Percentiles rank a stretch among this genome's conserved stretches.
phyloP scores from a whole-genome alignment of 139 green algal genomes.

The Dunaliella primolecta region DNA sequence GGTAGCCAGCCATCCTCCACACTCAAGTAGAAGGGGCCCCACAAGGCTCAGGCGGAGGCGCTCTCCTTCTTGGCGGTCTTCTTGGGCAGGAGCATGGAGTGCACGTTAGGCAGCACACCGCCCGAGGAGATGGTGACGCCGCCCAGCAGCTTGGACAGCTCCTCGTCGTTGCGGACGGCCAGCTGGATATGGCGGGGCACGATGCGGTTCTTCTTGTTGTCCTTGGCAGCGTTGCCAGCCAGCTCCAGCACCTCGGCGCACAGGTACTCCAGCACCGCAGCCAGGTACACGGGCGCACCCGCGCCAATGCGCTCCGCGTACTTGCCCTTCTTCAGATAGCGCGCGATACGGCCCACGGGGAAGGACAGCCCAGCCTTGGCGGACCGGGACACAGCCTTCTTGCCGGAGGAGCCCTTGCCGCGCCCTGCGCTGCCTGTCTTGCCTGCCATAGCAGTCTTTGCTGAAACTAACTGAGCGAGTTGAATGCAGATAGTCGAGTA shows the following conservation, averaged over 20 bases:
- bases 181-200: too few relatives aligned
- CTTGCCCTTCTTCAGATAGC: conserved; percentile 78
- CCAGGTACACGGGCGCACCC: too few relatives aligned
- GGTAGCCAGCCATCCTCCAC: too few relatives aligned
- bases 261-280: too few relatives aligned
- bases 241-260: not conserved
- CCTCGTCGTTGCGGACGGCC: too few relatives aligned
- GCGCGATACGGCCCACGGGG: conserved; percentile 75
- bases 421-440: conserved; percentile 5
- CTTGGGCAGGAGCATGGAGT: too few relatives aligned
- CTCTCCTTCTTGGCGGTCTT: too few relatives aligned
- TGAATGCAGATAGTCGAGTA: not conserved
- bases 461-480: not conserved
- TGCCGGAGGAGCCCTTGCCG: conserved; percentile 31
- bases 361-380: conserved; percentile 83
- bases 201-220: not conserved
- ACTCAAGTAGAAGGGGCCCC: too few relatives aligned
- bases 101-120: not conserved
- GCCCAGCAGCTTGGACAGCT: too few relatives aligned
- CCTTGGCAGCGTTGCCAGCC: not conserved
- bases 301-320: conserved; percentile 57
- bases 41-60: too few relatives aligned
- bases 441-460: too few relatives aligned
- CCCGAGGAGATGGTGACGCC: not conserved
- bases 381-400: conserved; percentile 64